Base-by-base conservation (phyloP, 164 flowering plant species). In the Magnolia kwangsiensis region DNA sequence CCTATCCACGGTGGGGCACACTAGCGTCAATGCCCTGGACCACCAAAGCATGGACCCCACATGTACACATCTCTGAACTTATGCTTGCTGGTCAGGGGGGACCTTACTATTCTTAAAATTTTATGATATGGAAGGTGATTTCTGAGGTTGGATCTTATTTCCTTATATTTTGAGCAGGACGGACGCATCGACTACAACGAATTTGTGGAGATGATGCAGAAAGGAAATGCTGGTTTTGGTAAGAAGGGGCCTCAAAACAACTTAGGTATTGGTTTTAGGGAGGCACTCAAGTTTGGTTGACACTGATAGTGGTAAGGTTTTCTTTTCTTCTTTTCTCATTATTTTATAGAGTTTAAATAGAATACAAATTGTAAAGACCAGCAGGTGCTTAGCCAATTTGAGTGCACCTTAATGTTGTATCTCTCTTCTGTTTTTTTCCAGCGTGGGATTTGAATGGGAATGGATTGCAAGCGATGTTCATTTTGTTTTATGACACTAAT, bases 191-290 rank as follows among this genome's bases (percentile, higher is more conserved):
- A 94, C 70, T 94, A 89, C 84, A 89, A 88, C 29, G 98, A 94
- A 80, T 94, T 94, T 79, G 97, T 90, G 75, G 89, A 89, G 9
- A 92, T 92, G 98, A 94, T 94, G 98, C 91, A 89, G 72, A 85
- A 88, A 49, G 95, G 91, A 51, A 88, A 83, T 76, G 78, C 80
- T 8, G 90, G 86, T 73, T 84, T 91, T 68, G 88, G 81, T 59
- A 86, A 76, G 84, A 89, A 82, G 76, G 86, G 79, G 37, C 50
- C 58, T 10, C 83, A 82, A 69, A 81, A 37, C 16, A 78, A 79
- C 79, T 80, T 89, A 75, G 79, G 85, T 73, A 73, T 83, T 72
- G 91, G 86, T 72, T 86, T 87, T 78, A 88, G 90, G 81, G 91
- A 89, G 75, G 89, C 89, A 71, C 75, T 85, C 14, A 85, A 80